Conservation (phyloP, 441 rosid species). For the Euphorbia celastroides region DNA sequence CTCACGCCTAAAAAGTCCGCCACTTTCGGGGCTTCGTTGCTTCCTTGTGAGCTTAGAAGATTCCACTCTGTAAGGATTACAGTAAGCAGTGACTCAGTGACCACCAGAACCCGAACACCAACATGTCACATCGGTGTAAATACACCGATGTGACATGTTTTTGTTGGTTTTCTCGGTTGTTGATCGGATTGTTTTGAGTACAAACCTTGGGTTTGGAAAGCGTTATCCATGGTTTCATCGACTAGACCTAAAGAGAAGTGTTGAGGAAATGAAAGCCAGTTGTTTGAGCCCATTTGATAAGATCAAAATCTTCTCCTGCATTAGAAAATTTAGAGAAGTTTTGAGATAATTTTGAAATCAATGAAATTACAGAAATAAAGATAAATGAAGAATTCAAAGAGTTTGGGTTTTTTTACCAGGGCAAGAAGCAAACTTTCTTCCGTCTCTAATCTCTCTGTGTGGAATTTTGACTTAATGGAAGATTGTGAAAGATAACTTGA, state of each 20-base stretch:
- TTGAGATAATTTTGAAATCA: neutral
- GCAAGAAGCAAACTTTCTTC: conserved; percentile 11
- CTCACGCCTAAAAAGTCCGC: conserved; percentile 94
- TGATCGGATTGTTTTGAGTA: no score
- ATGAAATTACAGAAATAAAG: neutral
- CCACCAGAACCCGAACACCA: no score
- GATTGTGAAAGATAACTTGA: no score
- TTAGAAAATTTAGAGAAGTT: conserved; percentile 4
- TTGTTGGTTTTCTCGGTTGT: no score
- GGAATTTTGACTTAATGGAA: conserved; percentile 15
- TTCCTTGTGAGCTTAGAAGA: conserved; percentile 53
- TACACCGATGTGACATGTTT: no score
- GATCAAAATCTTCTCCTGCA: conserved; percentile 20
- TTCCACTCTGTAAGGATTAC: conserved; percentile 53
- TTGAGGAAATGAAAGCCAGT: conserved; percentile 96
- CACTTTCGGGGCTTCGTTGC: conserved; percentile 73
- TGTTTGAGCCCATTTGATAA: conserved; percentile 42
- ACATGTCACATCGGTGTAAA: no score
- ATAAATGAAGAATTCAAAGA: neutral
- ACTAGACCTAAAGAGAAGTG: conserved; percentile 82
- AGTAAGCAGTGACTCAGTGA: neutral
- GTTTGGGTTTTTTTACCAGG: neutral
- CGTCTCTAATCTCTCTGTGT: neutral
- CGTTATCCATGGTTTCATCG: conserved; percentile 60
- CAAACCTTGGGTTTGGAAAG: conserved; percentile 86